Evolutionary conservation across 1,284 basidiomycete species (phyloP), one percentile per base, ranked within the genome.

Genomic region (Cystobasidiaceae sp.): DNA sequence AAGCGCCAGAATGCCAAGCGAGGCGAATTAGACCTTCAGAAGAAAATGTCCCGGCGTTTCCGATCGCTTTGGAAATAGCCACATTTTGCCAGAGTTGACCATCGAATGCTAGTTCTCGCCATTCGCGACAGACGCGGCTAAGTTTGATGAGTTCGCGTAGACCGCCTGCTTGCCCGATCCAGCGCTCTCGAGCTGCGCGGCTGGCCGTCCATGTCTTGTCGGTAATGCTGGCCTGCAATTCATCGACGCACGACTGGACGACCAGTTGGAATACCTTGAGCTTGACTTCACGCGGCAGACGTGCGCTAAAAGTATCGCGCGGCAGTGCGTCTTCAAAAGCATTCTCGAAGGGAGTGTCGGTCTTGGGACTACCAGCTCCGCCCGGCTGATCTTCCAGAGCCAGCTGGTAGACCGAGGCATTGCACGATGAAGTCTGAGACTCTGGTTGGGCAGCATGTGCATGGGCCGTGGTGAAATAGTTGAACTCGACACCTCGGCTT

Each of bases 21-120:
- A 64, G 61, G 27, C 61, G 28, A 4, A 56, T 30, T 8, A 64
- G 52, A 21, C 51, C 61, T 32, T 5, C 43, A 37, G n/a, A 4
- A 21, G 34, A 64, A 64, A n/a, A 13, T 46, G 39, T 51, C 43
- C 23, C 30, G n/a, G n/a, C n/a, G n/a, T n/a, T 39, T 2, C 61
- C 61, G 11, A 64, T n/a, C 2, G 41, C 37, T 25, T 27, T 46
- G 2, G 51, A 15, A n/a, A 64, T 64, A 19, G 28, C 30, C 8
- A 64, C 45, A 19, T 54, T 39, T 45, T 64, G 51, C 61, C 61
- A 64, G 27, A 64, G 51, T 32, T 64, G 61, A 19, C 61, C 61
- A 48, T 64, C 61, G 33, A 55, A 55, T 5, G 43, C 61, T 11
- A 64, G 25, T 7, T 64, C 61, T 23, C 52, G 50, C 61, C 61